Percentiles rank a stretch among this genome's conserved stretches.
Evolutionary conservation across 257 asterid species (phyloP).

Genomic region (Verbascum thapsus): DNA sequence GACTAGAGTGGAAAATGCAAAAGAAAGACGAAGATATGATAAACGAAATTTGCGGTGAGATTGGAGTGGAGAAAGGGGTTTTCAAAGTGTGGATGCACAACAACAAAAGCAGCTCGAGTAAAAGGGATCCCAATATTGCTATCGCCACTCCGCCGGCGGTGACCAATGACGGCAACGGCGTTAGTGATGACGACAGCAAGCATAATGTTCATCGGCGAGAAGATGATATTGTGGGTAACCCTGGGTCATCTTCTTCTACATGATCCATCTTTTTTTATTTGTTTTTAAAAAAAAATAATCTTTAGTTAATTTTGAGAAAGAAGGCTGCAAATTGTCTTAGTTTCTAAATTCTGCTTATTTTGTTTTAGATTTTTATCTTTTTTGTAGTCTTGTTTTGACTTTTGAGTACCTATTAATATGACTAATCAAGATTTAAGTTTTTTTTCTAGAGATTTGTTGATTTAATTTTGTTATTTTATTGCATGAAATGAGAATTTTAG

Average conservation of each 20-base stretch:
- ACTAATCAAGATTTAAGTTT: constrained; percentile 14
- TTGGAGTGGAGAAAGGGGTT: constrained; percentile 66
- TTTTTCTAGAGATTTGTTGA: background rate
- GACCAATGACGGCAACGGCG: constrained; percentile 27
- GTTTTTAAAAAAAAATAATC: constrained; percentile 30
- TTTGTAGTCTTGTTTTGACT: constrained; percentile 24
- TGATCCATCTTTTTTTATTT: no score
- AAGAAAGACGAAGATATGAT: constrained; percentile 63
- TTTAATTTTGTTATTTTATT: background rate
- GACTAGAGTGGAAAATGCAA: constrained; percentile 77
- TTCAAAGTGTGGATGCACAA: constrained; percentile 93
- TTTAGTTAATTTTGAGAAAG: constrained; percentile 22
- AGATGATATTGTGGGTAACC: constrained; percentile 36
- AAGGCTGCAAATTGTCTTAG: constrained; percentile 23
- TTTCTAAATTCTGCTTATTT: constrained; percentile 30
- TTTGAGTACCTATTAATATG: constrained; percentile 22
- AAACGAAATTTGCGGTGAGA: constrained; percentile 46
- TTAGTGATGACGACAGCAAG: constrained; percentile 30
- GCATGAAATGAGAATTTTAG: no score
- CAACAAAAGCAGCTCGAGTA: constrained; percentile 57
- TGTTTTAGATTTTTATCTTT: background rate
- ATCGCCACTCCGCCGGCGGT: constrained; percentile 30
- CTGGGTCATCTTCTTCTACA: constrained; percentile 62
- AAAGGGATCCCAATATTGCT: constrained; percentile 35
- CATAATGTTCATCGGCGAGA: constrained; percentile 31